These are phyloP conservation scores for Trichoderma hamatum DNA, from an alignment of 2,329 filamentous ascomycete species.

Conservation along the genomic window DNA sequence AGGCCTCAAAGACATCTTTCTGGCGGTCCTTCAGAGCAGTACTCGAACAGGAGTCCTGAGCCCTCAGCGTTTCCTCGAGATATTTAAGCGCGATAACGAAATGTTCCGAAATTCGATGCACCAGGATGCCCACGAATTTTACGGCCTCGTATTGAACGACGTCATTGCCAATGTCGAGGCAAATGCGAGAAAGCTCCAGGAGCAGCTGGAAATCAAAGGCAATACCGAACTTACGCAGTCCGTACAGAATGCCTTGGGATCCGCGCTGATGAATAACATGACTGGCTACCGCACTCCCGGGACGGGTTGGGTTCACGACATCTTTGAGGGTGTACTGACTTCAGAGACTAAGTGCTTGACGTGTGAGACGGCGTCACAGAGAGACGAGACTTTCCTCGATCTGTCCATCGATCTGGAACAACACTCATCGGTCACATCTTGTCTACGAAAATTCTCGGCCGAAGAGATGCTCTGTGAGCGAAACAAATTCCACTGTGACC, in stretches of 20 bases:
- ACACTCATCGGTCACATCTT: constrained; percentile 94
- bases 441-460: constrained; percentile 91
- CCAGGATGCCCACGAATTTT: constrained; percentile 96
- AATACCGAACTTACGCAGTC: constrained; percentile 55
- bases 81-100: constrained; percentile 91
- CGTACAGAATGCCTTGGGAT: constrained; percentile 47
- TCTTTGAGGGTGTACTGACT: constrained; percentile 92
- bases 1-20: constrained; percentile 93
- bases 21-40: constrained; percentile 79
- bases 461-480: constrained; percentile 98
- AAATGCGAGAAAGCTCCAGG: constrained; percentile 70
- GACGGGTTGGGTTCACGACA: constrained; percentile 91
- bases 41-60: constrained; percentile 88
- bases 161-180: constrained; percentile 92
- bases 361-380: constrained; percentile 91
- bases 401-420: constrained; percentile 94
- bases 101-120: constrained; percentile 98
- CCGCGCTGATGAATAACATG: constrained; percentile 42
- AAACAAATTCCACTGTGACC: constrained; percentile 99
- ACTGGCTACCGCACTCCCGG: constrained; percentile 59
- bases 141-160: constrained; percentile 92
- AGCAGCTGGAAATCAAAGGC: constrained; percentile 48
- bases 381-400: constrained; percentile 95
- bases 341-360: constrained; percentile 97
- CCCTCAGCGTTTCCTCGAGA: constrained; percentile 89